phyloP scores from a whole-genome alignment of 2,329 filamentous ascomycete genomes.

The Gnomoniopsis smithogilvyi region DNA sequence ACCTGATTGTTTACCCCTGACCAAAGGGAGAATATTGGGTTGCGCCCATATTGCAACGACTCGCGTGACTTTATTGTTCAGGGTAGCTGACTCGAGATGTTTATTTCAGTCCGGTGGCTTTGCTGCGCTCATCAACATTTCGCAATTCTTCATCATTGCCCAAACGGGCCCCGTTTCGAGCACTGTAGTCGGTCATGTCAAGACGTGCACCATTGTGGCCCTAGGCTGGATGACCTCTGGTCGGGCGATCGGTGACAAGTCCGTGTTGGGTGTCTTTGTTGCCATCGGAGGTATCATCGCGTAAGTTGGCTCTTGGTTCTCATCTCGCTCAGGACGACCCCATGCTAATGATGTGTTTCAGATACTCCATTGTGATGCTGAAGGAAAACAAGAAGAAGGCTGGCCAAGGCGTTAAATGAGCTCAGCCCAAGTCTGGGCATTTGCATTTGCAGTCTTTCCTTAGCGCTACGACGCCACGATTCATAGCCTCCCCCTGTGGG shows the following conservation, averaged over 20 bases:
- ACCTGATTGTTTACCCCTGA: not conserved
- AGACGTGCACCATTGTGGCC: slow-evolving; percentile 64
- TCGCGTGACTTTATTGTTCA: not conserved
- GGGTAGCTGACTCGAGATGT: slow-evolving; percentile 7
- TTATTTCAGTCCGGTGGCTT: slow-evolving; percentile 55
- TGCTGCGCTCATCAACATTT: slow-evolving; percentile 64
- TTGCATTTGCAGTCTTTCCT: not conserved
- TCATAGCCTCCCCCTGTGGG: no score
- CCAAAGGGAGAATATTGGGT: no score
- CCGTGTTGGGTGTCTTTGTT: slow-evolving; percentile 51
- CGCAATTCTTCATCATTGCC: slow-evolving; percentile 60
- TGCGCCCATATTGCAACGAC: not conserved
- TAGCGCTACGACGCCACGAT: no score
- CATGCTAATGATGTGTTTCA: slow-evolving; percentile 22
- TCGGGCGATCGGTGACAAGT: slow-evolving; percentile 53
- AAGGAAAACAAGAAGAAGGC: slow-evolving; percentile 33
- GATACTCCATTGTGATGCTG: slow-evolving; percentile 47
- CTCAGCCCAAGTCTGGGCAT: not conserved
- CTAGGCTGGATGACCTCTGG: slow-evolving; percentile 58
- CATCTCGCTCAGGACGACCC: not conserved
- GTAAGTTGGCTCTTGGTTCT: slow-evolving; percentile 46
- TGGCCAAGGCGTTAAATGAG: slow-evolving; percentile 14
- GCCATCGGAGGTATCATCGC: slow-evolving; percentile 55
- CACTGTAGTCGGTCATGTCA: slow-evolving; percentile 63
- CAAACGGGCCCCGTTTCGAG: slow-evolving; percentile 62